A percentile compares a stretch with the other conserved stretches of the same genome.
These are phyloP conservation scores for Trametes coccinea DNA, from an alignment of 768 basidiomycete genomes.

Conservation along the genomic window DNA sequence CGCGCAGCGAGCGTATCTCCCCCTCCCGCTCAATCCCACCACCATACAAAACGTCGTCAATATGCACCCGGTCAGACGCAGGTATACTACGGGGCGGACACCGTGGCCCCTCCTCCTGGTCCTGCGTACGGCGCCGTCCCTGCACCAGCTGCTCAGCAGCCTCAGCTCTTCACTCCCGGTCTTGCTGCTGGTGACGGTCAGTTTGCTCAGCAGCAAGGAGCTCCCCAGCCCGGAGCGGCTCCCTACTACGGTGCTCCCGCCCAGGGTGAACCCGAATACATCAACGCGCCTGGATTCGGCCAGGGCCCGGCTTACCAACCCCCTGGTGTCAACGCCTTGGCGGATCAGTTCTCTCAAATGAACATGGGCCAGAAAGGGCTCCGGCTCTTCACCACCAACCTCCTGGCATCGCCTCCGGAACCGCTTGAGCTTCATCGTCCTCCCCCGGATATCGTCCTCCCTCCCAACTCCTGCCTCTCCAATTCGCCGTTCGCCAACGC, in stretches of 20 bases:
- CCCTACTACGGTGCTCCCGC: conserved; percentile 46
- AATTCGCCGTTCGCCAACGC: conserved; percentile 80
- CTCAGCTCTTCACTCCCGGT: conserved; percentile 87
- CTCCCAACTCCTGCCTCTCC: conserved; percentile 80
- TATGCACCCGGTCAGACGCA: conserved; percentile 95
- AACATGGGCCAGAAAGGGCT: conserved; percentile 79
- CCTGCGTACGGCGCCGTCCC: conserved; percentile 45
- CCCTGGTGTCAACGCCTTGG: conserved; percentile 56
- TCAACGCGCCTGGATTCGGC: conserved; percentile 45
- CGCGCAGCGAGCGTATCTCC: conserved; percentile 48
- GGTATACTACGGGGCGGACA: conserved; percentile 70
- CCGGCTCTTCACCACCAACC: conserved; percentile 83
- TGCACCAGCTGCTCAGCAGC: conserved; percentile 40
- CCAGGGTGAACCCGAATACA: conserved; percentile 43
- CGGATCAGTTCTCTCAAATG: conserved; percentile 90
- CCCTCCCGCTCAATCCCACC: conserved; percentile 38
- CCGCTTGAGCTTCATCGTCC: conserved; percentile 78
- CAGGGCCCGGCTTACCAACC: conserved; percentile 44
- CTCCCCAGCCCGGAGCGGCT: conserved; percentile 42
- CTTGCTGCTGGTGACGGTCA: conserved; percentile 68
- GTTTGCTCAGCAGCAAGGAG: conserved; percentile 59
- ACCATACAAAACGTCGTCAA: conserved; percentile 72
- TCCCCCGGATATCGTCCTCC: conserved; percentile 88
- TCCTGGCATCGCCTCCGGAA: conserved; percentile 91
- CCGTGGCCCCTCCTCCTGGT: conserved; percentile 42